Evolutionary conservation across 202 grass and related monocot genomes (phyloP), one percentile per base, ranked within the genome.

Genomic region (Setaria viridis): DNA sequence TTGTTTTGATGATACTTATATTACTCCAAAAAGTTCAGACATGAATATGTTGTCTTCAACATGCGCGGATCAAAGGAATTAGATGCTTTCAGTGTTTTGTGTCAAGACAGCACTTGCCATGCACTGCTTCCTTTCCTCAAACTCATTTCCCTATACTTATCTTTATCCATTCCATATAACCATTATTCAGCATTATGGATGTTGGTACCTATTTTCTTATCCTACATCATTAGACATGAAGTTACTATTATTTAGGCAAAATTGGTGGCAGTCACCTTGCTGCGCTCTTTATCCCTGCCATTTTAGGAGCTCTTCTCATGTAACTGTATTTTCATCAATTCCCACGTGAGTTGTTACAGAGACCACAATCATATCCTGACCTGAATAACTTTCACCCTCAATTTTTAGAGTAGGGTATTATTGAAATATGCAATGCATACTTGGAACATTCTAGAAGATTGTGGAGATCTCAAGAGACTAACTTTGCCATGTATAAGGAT

Each of bases 131-230:
- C 83, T 70, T 82, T 62, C 21, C 29, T 57, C 8, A 12, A 72
- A 58, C 46, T 35, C 25, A n/a, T 32, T 57, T 79, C 57, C 17
- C 0, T 3, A 41, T 45, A 62, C 12, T 30, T 74, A 37, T 67
- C 14, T 73, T 53, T 84, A 7, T 53, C 62, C 32, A 70, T 37
- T 29, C 34, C 21, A 46, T 80, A 46, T 58, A 65, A 19, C 72
- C 54, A 34, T 25, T 55, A 51, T 67, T 79, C 19, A 59, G 11
- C 49, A 80, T 74, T 84, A 30, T 75, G 60, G n/a, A 60, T 76
- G 34, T 34, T 47, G 47, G 15, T 37, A 64, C 14, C 46, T 80
- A 35, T 13, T 86, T 86, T 54, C 64, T 76, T 78, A 49, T 50
- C 39, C 65, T 14, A 42, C 17, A 9, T 14, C 62, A 80, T 7